Evolutionary conservation across 441 rosid genomes (phyloP).

Genomic region (Brassica balearica): DNA sequence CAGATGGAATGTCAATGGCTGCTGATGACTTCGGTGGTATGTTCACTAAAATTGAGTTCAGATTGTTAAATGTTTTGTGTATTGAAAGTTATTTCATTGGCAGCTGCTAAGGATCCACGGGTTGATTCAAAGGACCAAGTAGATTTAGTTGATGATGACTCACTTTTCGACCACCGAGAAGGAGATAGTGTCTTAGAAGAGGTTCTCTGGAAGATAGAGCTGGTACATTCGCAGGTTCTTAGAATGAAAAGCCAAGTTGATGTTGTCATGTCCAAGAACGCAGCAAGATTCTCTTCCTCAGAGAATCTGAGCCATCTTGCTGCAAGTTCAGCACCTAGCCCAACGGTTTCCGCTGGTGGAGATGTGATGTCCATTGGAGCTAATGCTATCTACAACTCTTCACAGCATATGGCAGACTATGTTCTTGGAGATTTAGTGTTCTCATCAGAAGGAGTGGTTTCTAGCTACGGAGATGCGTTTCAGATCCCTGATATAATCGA

Average conservation of each 20-base stretch:
- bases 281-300: conserved; percentile 85
- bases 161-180: conserved; percentile 56
- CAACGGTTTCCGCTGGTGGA: conserved; percentile 70
- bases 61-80: conserved; percentile 13
- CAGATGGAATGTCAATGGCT: conserved; percentile 57
- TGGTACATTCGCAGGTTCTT: conserved; percentile 62
- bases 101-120: conserved; percentile 43
- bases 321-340: conserved; percentile 85
- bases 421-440: conserved; percentile 65
- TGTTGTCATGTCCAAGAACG: conserved; percentile 64
- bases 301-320: conserved; percentile 90
- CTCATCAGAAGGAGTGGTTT: conserved; percentile 64
- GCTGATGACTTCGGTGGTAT: conserved; percentile 64
- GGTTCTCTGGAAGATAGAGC: conserved; percentile 74
- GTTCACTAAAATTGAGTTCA: not conserved
- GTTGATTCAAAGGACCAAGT: conserved; percentile 49
- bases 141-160: conserved; percentile 49
- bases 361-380: conserved; percentile 68
- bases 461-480: conserved; percentile 68
- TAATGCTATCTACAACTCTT: conserved; percentile 43
- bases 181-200: conserved; percentile 63
- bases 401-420: conserved; percentile 56
- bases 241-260: conserved; percentile 75
- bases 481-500: conserved; percentile 93
- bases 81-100: conserved; percentile 28